Evolutionary conservation across 1,284 basidiomycete genomes (phyloP), one percentile per base, ranked within the genome.

Genomic region (Pseudozyma sp.): DNA sequence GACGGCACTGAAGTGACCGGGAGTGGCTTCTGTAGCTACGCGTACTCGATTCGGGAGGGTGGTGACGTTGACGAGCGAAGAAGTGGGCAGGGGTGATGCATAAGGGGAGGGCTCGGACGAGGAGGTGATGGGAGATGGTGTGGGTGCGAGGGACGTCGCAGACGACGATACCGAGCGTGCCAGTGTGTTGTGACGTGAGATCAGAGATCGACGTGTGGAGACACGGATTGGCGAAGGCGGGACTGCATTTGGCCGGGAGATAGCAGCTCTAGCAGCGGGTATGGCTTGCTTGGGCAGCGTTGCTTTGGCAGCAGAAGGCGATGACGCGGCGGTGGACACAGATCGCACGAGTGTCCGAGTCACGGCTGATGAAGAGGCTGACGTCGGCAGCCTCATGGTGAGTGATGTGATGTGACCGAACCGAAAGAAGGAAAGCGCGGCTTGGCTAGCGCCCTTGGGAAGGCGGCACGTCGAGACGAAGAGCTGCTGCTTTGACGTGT

Each of bases 1-100:
- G 1, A 97, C 89, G 1, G 94, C 92, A 53, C 94, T 92, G 85
- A 99, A 98, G 86, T 99, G 94, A 9, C 94, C 94, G 0, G 94
- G 94, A 1, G 92, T 92, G 2, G 89, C 87, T 85, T 97, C 94
- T 11, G 94, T 97, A 14, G 93, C 94, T 50, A 99, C 94, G 68
- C 94, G 88, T 54, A 98, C 89, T 85, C 91, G 92, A 86, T 97
- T 98, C 5, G 94, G 90, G 1, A 99, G 88, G 0, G 93, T 95
- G 0, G 95, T 95, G 45, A 96, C 69, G 43, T 81, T 64, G 48
- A 71, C 67, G 52, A 77, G 62, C 11, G 78, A 61, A 1, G 75
- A 68, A 9, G 65, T 52, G 10, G 77, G 61, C 10, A 75, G 35
- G 17, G 70, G 70, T 11, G 70, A 64, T 48, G 65, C 52, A 30